phyloP scores from a whole-genome alignment of 148 eudicot genomes.

The Rhododendron simsii region DNA sequence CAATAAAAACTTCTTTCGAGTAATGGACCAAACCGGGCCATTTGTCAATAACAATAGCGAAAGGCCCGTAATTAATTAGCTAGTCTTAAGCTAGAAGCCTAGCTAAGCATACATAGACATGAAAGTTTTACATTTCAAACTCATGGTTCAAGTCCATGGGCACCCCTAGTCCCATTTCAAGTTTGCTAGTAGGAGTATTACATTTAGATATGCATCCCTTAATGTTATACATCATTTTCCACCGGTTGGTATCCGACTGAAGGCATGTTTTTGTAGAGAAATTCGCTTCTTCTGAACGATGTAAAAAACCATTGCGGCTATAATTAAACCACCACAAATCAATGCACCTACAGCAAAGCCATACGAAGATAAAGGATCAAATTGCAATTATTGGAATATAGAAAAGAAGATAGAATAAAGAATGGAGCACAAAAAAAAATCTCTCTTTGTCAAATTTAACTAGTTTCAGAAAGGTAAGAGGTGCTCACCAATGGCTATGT shows the following conservation, averaged over 20 bases:
- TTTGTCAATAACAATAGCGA: neutral
- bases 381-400: neutral
- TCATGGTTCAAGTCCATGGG: neutral
- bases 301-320: neutral
- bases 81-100: neutral
- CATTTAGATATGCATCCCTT: too few relatives aligned
- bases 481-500: conserved; percentile 10
- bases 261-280: neutral
- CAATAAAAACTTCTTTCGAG: neutral
- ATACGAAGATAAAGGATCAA: neutral
- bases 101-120: neutral
- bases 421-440: neutral
- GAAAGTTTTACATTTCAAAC: neutral
- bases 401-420: neutral
- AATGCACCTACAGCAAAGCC: neutral
- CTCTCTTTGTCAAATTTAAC: neutral
- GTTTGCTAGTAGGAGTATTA: neutral
- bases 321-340: neutral
- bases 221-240: neutral
- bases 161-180: neutral
- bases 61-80: neutral
- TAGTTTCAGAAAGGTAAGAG: neutral
- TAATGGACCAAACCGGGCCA: neutral
- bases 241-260: conserved; percentile 10
- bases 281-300: neutral